Evolutionary conservation across 108 stramenopile species (phyloP).

Genomic region (Pseudonitzschia pungens): DNA sequence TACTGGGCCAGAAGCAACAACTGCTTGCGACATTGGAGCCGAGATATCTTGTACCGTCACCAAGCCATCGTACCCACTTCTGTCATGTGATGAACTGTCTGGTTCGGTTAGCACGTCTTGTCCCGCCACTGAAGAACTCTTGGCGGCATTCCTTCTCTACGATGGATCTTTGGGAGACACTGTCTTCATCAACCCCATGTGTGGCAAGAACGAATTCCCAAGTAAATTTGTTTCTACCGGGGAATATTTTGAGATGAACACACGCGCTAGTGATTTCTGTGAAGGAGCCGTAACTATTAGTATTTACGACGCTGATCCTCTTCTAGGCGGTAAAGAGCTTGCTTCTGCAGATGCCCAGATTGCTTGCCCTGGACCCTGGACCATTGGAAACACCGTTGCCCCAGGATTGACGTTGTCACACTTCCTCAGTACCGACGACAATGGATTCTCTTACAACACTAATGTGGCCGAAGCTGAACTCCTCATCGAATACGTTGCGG

Average conservation of each 20-base stretch:
- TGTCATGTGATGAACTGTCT: neutral
- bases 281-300: neutral
- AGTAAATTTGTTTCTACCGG: neutral
- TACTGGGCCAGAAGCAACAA: neutral
- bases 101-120: neutral
- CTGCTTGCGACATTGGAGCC: conserved; percentile 7
- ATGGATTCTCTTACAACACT: neutral
- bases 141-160: neutral
- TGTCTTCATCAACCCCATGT: neutral
- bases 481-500: neutral
- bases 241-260: neutral
- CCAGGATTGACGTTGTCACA: conserved; percentile 7
- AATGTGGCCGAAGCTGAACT: neutral
- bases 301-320: conserved; percentile 1
- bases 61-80: neutral
- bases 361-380: conserved; percentile 12
- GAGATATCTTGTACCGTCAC: neutral
- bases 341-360: neutral
- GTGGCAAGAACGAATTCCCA: conserved; percentile 6
- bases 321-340: neutral
- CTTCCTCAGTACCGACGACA: neutral
- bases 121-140: neutral
- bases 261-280: conserved; percentile 4
- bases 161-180: neutral
- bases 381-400: conserved; percentile 3